These are phyloP conservation scores for Trichoderma pleuroti DNA, from an alignment of 2,329 filamentous ascomycete genomes.

Conservation along the genomic window DNA sequence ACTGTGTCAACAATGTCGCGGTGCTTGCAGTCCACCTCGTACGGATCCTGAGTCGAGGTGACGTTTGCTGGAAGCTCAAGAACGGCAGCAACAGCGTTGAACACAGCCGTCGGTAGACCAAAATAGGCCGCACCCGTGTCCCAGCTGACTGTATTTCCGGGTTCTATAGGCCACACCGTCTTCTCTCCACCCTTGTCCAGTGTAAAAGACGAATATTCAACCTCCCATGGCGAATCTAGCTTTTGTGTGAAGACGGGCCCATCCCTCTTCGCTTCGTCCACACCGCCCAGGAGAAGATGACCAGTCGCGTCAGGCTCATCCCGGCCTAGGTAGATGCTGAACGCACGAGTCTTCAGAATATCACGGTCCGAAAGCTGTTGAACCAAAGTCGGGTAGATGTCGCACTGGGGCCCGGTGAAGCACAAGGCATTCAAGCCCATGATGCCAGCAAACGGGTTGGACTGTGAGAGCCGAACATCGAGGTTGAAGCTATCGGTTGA, in stretches of 20 bases:
- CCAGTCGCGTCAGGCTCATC: neutral
- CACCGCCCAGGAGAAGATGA: constrained; percentile 2
- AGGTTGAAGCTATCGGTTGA: neutral
- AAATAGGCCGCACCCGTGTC: neutral
- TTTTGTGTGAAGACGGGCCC: neutral
- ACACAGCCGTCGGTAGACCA: neutral
- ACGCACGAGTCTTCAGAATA: constrained; percentile 2
- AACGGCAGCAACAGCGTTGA: neutral
- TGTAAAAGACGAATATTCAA: constrained; percentile 3
- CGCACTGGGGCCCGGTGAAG: neutral
- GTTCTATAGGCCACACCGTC: neutral
- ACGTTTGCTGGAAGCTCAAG: neutral
- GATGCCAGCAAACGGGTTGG: neutral
- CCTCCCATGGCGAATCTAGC: neutral
- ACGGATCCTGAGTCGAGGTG: neutral
- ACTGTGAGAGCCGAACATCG: neutral
- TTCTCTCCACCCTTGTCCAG: neutral
- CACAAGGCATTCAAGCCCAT: neutral
- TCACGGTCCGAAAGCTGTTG: constrained; percentile 1
- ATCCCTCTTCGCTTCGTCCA: neutral
- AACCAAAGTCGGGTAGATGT: neutral
- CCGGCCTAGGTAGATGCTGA: neutral
- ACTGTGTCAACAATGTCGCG: neutral
- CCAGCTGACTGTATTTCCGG: neutral
- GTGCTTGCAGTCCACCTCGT: constrained; percentile 9